A percentile compares a stretch with the other conserved stretches of the same genome.
Conservation (phyloP, 345 rosid genomes). For the Clarkia xantiana region DNA sequence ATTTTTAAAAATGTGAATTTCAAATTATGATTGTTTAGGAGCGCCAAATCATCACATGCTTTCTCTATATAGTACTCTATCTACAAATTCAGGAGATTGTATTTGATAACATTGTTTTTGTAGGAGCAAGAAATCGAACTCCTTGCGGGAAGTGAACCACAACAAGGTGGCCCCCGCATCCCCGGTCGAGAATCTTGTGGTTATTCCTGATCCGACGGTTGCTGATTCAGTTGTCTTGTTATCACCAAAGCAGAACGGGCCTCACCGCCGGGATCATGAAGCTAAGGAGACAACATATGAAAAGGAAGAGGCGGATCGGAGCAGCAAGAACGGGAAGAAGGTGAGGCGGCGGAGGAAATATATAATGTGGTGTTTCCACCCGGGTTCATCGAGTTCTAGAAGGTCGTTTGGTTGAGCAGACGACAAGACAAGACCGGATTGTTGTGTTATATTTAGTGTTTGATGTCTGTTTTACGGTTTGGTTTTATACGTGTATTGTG, state of each 20-base stretch:
- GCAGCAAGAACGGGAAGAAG: conserved; percentile 8
- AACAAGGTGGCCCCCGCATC: conserved; percentile 42
- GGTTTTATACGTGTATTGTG: no score
- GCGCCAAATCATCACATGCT: no score
- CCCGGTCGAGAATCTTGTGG: conserved; percentile 19
- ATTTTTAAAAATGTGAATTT: no score
- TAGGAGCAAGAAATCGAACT: conserved; percentile 25
- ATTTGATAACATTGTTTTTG: neutral
- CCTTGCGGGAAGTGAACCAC: conserved; percentile 40
- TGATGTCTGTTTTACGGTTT: no score
- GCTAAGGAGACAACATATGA: conserved; percentile 1
- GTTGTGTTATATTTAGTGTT: no score
- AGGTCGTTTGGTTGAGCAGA: neutral
- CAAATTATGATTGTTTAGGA: no score
- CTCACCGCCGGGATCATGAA: conserved; percentile 3
- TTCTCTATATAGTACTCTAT: no score
- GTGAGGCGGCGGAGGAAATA: conserved; percentile 8
- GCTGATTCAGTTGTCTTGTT: conserved; percentile 10
- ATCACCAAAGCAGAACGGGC: conserved; percentile 6
- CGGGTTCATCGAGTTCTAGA: neutral
- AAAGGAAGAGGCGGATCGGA: conserved; percentile 9
- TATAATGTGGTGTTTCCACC: conserved; percentile 27
- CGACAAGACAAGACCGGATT: no score
- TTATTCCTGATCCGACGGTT: conserved; percentile 6
- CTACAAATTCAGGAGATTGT: no score